Conservation (phyloP, 192 early-diverging fungal species). For the Linnemannia zychae region DNA sequence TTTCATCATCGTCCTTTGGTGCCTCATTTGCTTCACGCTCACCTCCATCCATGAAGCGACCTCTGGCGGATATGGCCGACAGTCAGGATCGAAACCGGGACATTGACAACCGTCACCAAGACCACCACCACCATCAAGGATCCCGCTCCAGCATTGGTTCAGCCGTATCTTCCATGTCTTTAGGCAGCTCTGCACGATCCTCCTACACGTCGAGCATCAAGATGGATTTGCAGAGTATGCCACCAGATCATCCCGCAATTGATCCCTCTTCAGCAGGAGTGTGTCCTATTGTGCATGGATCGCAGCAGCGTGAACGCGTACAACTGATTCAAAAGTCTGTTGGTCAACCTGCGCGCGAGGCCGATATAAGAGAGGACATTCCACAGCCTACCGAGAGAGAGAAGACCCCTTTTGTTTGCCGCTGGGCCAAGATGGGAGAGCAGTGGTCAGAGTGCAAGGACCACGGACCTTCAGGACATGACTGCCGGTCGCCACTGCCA, state of each 20-base stretch:
- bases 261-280: conserved; percentile 41
- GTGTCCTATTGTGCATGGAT: conserved; percentile 52
- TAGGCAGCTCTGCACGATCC: neutral
- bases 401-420: conserved; percentile 9
- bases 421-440: conserved; percentile 43
- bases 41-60: conserved; percentile 50
- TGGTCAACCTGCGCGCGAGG: neutral
- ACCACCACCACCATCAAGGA: conserved; percentile 39
- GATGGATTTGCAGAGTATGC: conserved; percentile 44
- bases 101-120: conserved; percentile 53
- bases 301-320: conserved; percentile 32
- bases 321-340: conserved; percentile 19
- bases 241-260: conserved; percentile 49
- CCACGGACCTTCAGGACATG: conserved; percentile 25
- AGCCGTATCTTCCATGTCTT: conserved; percentile 4
- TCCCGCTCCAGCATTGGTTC: neutral
- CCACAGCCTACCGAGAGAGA: neutral
- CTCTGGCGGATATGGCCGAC: conserved; percentile 52
- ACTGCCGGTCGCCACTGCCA: conserved; percentile 5
- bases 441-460: conserved; percentile 40
- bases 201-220: conserved; percentile 25
- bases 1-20: conserved; percentile 47
- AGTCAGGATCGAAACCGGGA: conserved; percentile 51
- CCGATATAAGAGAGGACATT: conserved; percentile 28
- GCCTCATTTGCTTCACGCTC: conserved; percentile 49